Percentiles rank a stretch among this genome's conserved stretches.
phyloP scores from a whole-genome alignment of 352 stramenopile species.

The Globisporangium lucens region DNA sequence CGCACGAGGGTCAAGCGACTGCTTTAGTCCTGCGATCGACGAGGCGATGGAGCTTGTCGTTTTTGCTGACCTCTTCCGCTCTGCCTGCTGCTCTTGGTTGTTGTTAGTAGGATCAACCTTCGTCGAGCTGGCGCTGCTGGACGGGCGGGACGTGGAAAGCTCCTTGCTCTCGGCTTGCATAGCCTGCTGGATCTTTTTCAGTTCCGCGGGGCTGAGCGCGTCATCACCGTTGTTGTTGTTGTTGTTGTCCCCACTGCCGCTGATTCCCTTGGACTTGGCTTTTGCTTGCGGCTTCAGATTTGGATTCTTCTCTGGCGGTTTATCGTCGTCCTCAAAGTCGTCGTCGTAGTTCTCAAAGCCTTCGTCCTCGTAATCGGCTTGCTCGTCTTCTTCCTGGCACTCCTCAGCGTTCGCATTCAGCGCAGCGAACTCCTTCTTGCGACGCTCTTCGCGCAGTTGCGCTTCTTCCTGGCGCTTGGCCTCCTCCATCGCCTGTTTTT shows the following conservation, averaged over 20 bases:
- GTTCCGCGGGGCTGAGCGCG: constrained; percentile 15
- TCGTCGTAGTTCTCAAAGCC: constrained; percentile 67
- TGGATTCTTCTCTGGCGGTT: constrained; percentile 18
- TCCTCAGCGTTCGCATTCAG: constrained; percentile 74
- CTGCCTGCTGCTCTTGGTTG: constrained; percentile 15
- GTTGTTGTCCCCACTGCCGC: background rate
- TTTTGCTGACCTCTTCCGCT: constrained; percentile 13
- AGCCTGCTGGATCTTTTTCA: constrained; percentile 64
- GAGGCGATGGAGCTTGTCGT: constrained; percentile 38
- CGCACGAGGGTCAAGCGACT: constrained; percentile 58
- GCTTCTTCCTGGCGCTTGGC: constrained; percentile 44
- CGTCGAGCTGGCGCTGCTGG: constrained; percentile 20
- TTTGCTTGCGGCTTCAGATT: constrained; percentile 18
- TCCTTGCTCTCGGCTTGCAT: constrained; percentile 62
- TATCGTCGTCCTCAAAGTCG: constrained; percentile 46
- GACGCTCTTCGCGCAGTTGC: constrained; percentile 37
- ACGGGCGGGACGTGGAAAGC: constrained; percentile 30
- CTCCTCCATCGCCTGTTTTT: constrained; percentile 44
- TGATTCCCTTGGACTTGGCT: constrained; percentile 12
- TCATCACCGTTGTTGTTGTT: constrained; percentile 20
- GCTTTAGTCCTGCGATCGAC: constrained; percentile 73
- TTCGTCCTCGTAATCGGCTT: constrained; percentile 60
- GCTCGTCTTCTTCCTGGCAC: constrained; percentile 58
- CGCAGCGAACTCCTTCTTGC: constrained; percentile 45
- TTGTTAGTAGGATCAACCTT: background rate